Evolutionary conservation across 495 filamentous ascomycete species (phyloP).

Genomic region (Pyronema omphalodes): DNA sequence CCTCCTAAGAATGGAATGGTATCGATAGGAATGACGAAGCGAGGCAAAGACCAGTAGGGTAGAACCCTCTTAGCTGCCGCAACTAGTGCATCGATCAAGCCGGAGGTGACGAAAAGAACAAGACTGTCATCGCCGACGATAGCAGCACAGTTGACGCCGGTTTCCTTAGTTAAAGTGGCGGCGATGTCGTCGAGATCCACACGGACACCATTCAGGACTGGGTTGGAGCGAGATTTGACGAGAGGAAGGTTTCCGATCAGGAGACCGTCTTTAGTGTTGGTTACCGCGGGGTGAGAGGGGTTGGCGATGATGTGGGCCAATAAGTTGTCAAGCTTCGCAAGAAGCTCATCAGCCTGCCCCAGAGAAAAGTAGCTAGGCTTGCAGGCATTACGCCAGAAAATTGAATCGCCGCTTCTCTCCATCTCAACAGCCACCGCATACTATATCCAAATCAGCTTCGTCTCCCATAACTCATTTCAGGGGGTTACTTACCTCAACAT

Average conservation of each 20-base stretch:
- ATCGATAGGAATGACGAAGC: constrained; percentile 13
- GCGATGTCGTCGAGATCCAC: constrained; percentile 15
- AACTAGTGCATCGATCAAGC: not conserved
- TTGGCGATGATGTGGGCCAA: constrained; percentile 33
- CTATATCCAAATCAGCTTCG: constrained; percentile 11
- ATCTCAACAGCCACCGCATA: constrained; percentile 69
- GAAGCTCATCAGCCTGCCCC: constrained; percentile 28
- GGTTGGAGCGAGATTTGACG: constrained; percentile 2
- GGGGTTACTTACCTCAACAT: constrained; percentile 43
- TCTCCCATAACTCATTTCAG: too few species aligned
- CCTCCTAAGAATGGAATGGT: constrained; percentile 5
- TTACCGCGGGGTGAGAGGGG: constrained; percentile 32
- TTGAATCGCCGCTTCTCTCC: constrained; percentile 34
- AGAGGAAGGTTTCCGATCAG: constrained; percentile 19
- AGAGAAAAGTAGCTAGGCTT: constrained; percentile 34
- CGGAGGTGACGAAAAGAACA: constrained; percentile 10
- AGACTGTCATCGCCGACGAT: constrained; percentile 7
- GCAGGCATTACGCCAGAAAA: constrained; percentile 54
- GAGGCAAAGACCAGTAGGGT: constrained; percentile 18
- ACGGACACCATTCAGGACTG: constrained; percentile 13
- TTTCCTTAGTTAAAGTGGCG: constrained; percentile 2
- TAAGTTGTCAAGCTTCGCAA: constrained; percentile 36
- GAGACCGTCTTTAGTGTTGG: constrained; percentile 28
- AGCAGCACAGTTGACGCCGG: constrained; percentile 5
- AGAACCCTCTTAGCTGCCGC: not conserved